Percentiles rank a stretch among this genome's conserved stretches.
Evolutionary conservation across 1,139 yeast species (phyloP).

Genomic region (Pichia norvegensis): DNA sequence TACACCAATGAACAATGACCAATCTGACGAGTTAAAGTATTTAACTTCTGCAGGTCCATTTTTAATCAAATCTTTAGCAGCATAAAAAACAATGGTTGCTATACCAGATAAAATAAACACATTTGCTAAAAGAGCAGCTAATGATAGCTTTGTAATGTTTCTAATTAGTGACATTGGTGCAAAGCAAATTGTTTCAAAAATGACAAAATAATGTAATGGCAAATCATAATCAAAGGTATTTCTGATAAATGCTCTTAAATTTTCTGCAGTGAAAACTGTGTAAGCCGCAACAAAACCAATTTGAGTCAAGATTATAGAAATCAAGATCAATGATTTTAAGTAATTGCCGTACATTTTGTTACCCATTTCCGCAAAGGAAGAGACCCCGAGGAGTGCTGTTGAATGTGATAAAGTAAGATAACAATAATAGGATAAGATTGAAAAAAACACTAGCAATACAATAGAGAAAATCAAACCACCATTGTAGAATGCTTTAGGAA

Average conservation of each 20-base stretch:
- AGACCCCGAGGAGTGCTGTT: conserved; percentile 48
- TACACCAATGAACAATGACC: conserved; percentile 73
- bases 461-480: conserved; percentile 64
- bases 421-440: conserved; percentile 62
- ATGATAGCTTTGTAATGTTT: conserved; percentile 61
- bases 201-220: conserved; percentile 36
- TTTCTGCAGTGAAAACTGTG: conserved; percentile 64
- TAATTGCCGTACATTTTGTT: conserved; percentile 51
- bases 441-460: conserved; percentile 46
- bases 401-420: conserved; percentile 54
- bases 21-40: conserved; percentile 48
- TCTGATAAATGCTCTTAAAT: conserved; percentile 48
- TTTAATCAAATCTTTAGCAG: conserved; percentile 37
- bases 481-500: conserved; percentile 66
- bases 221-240: conserved; percentile 38
- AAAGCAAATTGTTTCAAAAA: conserved; percentile 49
- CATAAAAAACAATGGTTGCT: conserved; percentile 52
- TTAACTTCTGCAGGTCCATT: conserved; percentile 43
- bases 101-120: conserved; percentile 58
- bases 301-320: conserved; percentile 61
- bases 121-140: conserved; percentile 62
- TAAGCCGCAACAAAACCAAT: conserved; percentile 75
- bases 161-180: conserved; percentile 66
- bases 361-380: conserved; percentile 75
- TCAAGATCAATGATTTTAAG: conserved; percentile 50